Evolutionary conservation across 2,329 filamentous ascomycete species (phyloP).

Genomic region (Claviceps monticola): DNA sequence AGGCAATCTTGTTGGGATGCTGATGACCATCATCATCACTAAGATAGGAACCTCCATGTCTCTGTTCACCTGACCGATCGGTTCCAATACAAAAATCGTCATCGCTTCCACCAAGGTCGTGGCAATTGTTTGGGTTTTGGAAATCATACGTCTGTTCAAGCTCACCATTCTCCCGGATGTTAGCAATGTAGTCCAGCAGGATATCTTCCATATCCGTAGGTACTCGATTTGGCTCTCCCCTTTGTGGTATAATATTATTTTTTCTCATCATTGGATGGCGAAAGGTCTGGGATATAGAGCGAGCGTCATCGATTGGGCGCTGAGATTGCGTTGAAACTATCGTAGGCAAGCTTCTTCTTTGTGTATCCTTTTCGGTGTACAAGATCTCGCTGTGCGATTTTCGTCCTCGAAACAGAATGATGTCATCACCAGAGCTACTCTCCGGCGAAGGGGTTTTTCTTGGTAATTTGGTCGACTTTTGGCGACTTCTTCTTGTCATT

Average conservation of each 20-base stretch:
- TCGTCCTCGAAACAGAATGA: constrained; percentile 53
- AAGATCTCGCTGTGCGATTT: constrained; percentile 11
- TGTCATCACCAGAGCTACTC: constrained; percentile 45
- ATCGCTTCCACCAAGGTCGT: constrained; percentile 16
- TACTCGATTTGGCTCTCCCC: neutral
- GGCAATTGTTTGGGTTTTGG: constrained; percentile 39
- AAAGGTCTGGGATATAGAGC: neutral
- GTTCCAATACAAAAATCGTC: constrained; percentile 5
- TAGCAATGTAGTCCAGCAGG: constrained; percentile 57
- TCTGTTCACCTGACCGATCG: neutral
- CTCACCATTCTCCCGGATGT: constrained; percentile 38
- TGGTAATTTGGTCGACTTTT: constrained; percentile 5
- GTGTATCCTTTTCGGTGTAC: neutral
- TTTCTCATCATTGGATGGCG: neutral
- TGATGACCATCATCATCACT: neutral
- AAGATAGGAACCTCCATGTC: neutral
- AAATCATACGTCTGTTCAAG: constrained; percentile 45
- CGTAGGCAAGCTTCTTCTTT: neutral
- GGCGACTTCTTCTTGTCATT: neutral
- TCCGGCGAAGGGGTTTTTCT: constrained; percentile 11
- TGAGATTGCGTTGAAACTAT: neutral
- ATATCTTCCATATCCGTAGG: constrained; percentile 33
- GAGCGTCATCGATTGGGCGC: neutral
- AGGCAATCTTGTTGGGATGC: neutral
- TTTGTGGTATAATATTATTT: neutral